These are phyloP conservation scores for Aspergillus sp. DNA, from an alignment of 2,329 filamentous ascomycete species.

Conservation along the genomic window DNA sequence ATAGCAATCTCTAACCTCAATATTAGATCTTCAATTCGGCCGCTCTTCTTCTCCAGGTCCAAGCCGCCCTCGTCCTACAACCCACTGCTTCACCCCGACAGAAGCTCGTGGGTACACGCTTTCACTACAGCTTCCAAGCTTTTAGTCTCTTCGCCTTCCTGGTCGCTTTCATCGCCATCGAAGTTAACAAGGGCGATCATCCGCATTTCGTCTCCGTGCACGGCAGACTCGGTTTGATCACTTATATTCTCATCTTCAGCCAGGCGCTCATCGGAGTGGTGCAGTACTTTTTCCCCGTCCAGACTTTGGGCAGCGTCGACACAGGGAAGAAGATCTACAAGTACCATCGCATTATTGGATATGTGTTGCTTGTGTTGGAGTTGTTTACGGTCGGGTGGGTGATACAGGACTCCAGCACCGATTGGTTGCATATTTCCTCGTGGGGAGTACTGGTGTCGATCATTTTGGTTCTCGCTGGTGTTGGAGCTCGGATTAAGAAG, in stretches of 20 bases:
- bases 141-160: constrained; percentile 45
- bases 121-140: constrained; percentile 66
- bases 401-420: constrained; percentile 66
- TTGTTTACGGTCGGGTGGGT: constrained; percentile 71
- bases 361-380: constrained; percentile 65
- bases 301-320: constrained; percentile 70
- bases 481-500: constrained; percentile 74
- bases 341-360: constrained; percentile 77
- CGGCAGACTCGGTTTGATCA: constrained; percentile 74
- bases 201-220: constrained; percentile 71
- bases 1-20: neutral
- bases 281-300: constrained; percentile 67
- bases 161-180: constrained; percentile 40
- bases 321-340: constrained; percentile 83
- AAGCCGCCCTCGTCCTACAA: constrained; percentile 80
- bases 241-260: constrained; percentile 63
- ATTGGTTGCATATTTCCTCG: constrained; percentile 64
- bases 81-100: constrained; percentile 74
- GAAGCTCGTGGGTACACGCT: constrained; percentile 59
- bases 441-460: constrained; percentile 69
- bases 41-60: constrained; percentile 68
- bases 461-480: constrained; percentile 63
- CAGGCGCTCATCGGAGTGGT: constrained; percentile 79
- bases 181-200: constrained; percentile 72
- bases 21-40: constrained; percentile 52